Evolutionary conservation across 257 asterid genomes (phyloP).

Genomic region (Haberlea rhodopensis): DNA sequence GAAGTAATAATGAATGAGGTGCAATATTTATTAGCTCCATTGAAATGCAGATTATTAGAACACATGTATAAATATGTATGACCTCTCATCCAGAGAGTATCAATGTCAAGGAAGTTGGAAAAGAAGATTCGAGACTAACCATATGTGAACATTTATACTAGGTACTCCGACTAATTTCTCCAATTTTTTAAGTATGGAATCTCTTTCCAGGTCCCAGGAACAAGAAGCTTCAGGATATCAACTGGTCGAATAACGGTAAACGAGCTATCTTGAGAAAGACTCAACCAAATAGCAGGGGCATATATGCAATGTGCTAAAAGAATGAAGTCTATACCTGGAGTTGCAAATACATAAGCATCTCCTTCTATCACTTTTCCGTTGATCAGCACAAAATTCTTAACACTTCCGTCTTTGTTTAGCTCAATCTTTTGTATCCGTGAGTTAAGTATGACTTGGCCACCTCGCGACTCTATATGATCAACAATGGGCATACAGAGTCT

Average conservation of each 20-base stretch:
- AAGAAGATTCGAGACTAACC: constrained; percentile 46
- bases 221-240: constrained; percentile 82
- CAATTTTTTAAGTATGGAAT: constrained; percentile 68
- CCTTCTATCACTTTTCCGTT: constrained; percentile 64
- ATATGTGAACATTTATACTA: constrained; percentile 84
- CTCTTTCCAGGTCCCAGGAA: constrained; percentile 90
- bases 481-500: constrained; percentile 96
- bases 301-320: constrained; percentile 2
- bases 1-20: neutral
- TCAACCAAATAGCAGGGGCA: neutral
- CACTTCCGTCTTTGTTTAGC: constrained; percentile 69
- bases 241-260: constrained; percentile 44
- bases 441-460: constrained; percentile 76
- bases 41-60: neutral
- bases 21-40: neutral
- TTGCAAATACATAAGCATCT: constrained; percentile 88
- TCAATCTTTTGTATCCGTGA: constrained; percentile 81
- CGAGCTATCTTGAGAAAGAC: constrained; percentile 22
- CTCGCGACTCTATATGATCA: constrained; percentile 68
- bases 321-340: constrained; percentile 65
- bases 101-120: neutral
- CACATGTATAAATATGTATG: neutral
- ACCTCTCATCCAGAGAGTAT: neutral
- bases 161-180: constrained; percentile 95
- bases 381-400: constrained; percentile 53